Base-by-base conservation (phyloP, 169 alveolate genomes). In the Eimeria maxima region DNA sequence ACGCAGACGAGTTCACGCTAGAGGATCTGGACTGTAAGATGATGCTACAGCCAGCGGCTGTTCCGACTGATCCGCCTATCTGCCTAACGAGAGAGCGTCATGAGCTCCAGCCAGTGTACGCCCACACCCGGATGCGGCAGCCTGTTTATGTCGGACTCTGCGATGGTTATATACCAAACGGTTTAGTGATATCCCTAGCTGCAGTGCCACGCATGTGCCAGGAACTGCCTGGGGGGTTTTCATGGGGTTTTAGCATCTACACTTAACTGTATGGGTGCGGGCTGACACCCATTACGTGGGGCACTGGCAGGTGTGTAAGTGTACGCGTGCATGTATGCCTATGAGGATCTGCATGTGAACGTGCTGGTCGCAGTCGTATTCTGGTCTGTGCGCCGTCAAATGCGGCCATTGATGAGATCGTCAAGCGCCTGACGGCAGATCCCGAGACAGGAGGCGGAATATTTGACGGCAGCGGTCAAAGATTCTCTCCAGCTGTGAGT, bases 311-410 rank as follows among this genome's bases (percentile, higher is more conserved):
- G 29, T 69, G 47, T 29, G 24, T 69, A 33, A 33, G 13, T 29
- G 10, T 14, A 33, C 3, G 16, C 24, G 20, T 33, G 11, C 53
- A 38, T 69, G 29, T 2, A 38, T 18, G 55, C 44, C 20, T 38
- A 29, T 13, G 53, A 8, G 14, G 5, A 13, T n/a, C 24, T 27
- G n/a, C 47, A 69, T 69, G 29, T 69, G n/a, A 7, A 8, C 29
- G 14, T 33, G 65, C n/a, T 65, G 69, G 65, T 67, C 67, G 3
- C 89, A 96, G 97, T 18, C 96, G 96, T 69, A 97, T 99, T 45
- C 97, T 99, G 53, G 99, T 99, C 69, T 99, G 99, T 95, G 99
- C 99, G 33, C 99, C 99, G 38, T 99, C 99, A 53, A 99, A 99
- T 95, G 99, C 99, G 24, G 99, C 99, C 0, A 99, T 99, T n/a